Evolutionary conservation across 2,329 filamentous ascomycete genomes (phyloP).

Genomic region (Akanthomyces dipterigenus): DNA sequence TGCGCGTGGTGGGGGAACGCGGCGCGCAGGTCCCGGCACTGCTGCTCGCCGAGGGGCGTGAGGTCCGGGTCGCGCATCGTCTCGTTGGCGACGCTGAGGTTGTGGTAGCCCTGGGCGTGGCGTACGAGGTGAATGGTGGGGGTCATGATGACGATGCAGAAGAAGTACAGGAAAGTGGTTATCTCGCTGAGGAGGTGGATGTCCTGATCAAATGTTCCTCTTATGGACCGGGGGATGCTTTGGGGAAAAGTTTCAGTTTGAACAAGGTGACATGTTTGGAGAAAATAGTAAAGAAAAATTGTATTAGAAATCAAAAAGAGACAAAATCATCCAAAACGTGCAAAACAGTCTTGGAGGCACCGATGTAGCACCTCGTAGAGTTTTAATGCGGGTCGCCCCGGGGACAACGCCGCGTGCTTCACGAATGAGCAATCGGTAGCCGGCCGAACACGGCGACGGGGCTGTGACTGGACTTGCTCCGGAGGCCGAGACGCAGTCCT

Average conservation of each 20-base stretch:
- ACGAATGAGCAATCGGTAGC: background rate
- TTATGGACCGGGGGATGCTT: no score
- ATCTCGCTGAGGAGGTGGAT: background rate
- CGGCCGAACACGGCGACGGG: conserved; percentile 4
- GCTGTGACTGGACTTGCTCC: background rate
- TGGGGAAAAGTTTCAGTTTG: no score
- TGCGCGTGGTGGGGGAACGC: conserved; percentile 58
- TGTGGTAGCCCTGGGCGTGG: conserved; percentile 76
- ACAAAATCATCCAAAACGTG: no score
- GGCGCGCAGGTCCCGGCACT: conserved; percentile 59
- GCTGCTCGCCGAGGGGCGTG: conserved; percentile 66
- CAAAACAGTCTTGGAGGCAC: background rate
- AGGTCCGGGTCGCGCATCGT: conserved; percentile 69
- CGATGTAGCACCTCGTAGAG: background rate
- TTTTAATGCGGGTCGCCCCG: conserved; percentile 8
- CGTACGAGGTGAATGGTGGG: conserved; percentile 61
- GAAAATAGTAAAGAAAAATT: no score
- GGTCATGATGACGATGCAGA: conserved; percentile 31
- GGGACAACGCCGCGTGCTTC: background rate
- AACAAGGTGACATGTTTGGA: no score
- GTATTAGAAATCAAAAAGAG: background rate
- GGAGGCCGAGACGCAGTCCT: background rate
- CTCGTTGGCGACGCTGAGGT: conserved; percentile 65
- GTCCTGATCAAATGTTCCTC: background rate
- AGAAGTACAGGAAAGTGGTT: background rate